phyloP scores from a whole-genome alignment of 345 rosid genomes.

The Salix brachista region DNA sequence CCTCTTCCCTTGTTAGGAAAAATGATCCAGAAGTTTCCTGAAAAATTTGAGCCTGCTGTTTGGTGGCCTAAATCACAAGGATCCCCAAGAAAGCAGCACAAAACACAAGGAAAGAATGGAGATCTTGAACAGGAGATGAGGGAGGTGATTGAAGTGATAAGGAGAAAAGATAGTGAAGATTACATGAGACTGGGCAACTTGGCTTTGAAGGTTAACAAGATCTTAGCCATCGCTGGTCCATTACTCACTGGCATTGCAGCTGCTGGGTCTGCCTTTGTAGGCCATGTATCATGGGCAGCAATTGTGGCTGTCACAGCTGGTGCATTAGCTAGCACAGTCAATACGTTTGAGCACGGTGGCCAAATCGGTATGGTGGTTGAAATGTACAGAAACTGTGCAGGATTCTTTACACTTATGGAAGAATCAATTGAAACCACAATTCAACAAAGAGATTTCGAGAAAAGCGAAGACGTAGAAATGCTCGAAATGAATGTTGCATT shows the following conservation, averaged over 20 bases:
- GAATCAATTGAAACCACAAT: constrained; percentile 28
- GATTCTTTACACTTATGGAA: constrained; percentile 32
- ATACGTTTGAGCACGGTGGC: constrained; percentile 40
- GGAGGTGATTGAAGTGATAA: constrained; percentile 31
- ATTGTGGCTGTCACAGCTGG: constrained; percentile 32
- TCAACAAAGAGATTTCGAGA: constrained; percentile 16
- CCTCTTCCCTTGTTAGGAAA: constrained; percentile 40
- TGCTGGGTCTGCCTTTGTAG: constrained; percentile 21
- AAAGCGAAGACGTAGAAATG: constrained; percentile 38
- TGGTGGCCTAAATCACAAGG: constrained; percentile 29
- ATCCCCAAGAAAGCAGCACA: background rate
- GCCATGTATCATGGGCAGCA: constrained; percentile 16
- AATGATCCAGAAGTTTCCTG: constrained; percentile 37
- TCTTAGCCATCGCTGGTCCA: constrained; percentile 43
- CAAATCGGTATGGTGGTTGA: constrained; percentile 60
- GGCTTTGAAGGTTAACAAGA: constrained; percentile 42
- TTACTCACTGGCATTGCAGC: constrained; percentile 39
- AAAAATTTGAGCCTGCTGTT: constrained; percentile 23
- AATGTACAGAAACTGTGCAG: constrained; percentile 50
- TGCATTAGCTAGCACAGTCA: constrained; percentile 31
- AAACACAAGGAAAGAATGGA: background rate
- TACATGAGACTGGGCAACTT: constrained; percentile 37
- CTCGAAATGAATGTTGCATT: constrained; percentile 40
- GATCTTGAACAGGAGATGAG: constrained; percentile 40
- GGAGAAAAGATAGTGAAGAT: constrained; percentile 36